Evolutionary conservation across 2,329 filamentous ascomycete species (phyloP), one percentile per base, ranked within the genome.

Genomic region (Stachybotrys echinatus): DNA sequence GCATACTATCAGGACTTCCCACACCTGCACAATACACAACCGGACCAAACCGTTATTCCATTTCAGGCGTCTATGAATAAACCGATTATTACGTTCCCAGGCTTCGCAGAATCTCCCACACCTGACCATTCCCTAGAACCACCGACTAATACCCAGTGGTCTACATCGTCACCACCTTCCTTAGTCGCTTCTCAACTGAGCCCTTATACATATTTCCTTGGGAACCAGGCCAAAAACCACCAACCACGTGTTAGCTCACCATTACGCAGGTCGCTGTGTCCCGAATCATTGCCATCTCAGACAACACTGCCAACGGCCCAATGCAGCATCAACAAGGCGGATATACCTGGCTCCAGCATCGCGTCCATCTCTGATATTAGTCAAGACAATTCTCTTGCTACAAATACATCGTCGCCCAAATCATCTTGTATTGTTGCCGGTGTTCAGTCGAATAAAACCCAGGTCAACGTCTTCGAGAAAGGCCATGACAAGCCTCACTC

Each of bases 201-300:
- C 38, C 38, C 38, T 14, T 40, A 40, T 20, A 20, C 19, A 8
- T n/a, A 40, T 40, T 40, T 40, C 38, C 19, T 40, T 8, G 38
- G 38, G 18, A 40, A 18, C 17, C 38, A 40, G 38, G 38, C 38
- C 38, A 40, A 40, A n/a, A 10, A 14, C 2, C 38, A 40, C 18
- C 10, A 40, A 40, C 38, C 38, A 18, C 38, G 18, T 14, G 38
- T 40, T 7, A 40, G 38, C n/a, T 40, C 38, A 18, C 38, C 38
- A 8, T 18, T 40, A n/a, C 12, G 49, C 42, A 51, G 57, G 22
- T 56, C 51, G 3, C 51, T 62, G 23, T 50, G 8, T 12, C 47
- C 6, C 31, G 34, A 34, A 34, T 8, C 12, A 47, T 23, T 27
- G 23, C 21, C n/a, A n/a, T n/a, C n/a, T n/a, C n/a, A n/a, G n/a